Evolutionary conservation across 768 basidiomycete genomes (phyloP), one percentile per base, ranked within the genome.

Genomic region (Kwoniella botswanensis): DNA sequence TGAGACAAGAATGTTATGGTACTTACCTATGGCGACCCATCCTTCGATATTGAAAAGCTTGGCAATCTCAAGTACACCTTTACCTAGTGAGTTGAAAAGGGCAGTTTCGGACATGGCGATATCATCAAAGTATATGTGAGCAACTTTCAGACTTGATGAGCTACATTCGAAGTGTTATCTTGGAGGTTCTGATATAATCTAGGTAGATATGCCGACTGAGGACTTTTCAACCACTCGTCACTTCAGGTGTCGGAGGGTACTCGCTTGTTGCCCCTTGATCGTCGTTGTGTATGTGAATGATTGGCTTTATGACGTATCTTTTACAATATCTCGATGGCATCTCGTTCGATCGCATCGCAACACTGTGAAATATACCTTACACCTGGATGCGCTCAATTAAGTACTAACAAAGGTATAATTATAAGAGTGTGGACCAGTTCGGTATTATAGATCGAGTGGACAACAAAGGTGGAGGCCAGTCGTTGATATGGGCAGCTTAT

Each of bases 21-120:
- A 72, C 78, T 59, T 44, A 82, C 82, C 82, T 24, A 82, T 67
- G 11, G 75, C 75, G 26, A 82, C 82, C 77, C 79, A 79, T 21
- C 82, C 82, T 17, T 74, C 68, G 60, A 82, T 74, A 56, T 81
- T 72, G 78, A 77, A 82, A 5, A 82, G 74, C 24, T 75, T 77
- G 17, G 73, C 29, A 2, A 75, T 62, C 26, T 72, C 52, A 12
- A 82, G 74, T 4, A 67, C 70, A 24, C 73, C 72, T 50, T 68
- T 71, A 41, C 60, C 54, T 29, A 76, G 59, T 18, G 68, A 67
- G 2, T 73, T 53, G 58, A 67, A 66, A n/a, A 79, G 70, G 18
- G 65, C 65, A 22, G 35, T 57, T 13, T 22, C 65, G 10, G 65
- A 67, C 65, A 67, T 67, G 35, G 1, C 4, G 7, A 35, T 35